Base-by-base conservation (phyloP, 176 grass and related monocot species). In the Hsuehochloa calcarea region DNA sequence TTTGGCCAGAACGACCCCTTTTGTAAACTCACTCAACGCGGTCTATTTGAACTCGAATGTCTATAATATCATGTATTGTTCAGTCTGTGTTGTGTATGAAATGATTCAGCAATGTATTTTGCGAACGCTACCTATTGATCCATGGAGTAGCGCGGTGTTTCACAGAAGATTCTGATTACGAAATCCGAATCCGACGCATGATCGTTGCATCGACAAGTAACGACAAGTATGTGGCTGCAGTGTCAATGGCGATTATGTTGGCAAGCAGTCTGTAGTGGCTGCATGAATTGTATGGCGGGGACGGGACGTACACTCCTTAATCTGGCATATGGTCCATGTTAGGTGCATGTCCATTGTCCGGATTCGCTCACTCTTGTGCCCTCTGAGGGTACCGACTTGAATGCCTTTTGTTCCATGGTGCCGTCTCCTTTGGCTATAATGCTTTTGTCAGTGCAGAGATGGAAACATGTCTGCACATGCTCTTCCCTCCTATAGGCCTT, bases 151-250 rank as follows among this genome's bases (percentile, higher is more conserved):
- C n/a, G n/a, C n/a, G n/a, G n/a, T n/a, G n/a, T n/a, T n/a, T n/a
- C n/a, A n/a, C n/a, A n/a, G n/a, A n/a, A n/a, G n/a, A n/a, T n/a
- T n/a, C n/a, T n/a, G n/a, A n/a, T n/a, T n/a, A n/a, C n/a, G n/a
- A n/a, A n/a, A n/a, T n/a, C n/a, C n/a, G n/a, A n/a, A n/a, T n/a
- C n/a, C n/a, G n/a, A 25, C 29, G 58, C 16, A 8, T 58, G 55
- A 34, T 29, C 0, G 12, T 65, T 29, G 12, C 23, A 7, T 15
- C 11, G 26, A 16, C 61, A 16, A 64, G 75, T 78, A 60, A n/a
- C 25, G 71, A 74, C 71, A 74, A 82, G 67, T 14, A 26, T 46
- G 68, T 46, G 37, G 80, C 34, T 72, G 37, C 39, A 59, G 51
- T 43, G 80, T 46, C 80, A 29, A 46, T 71, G 66, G 31, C 52